Evolutionary conservation across 306 rosid genomes (phyloP), one percentile per base, ranked within the genome.

Genomic region (Mimosa pudica): DNA sequence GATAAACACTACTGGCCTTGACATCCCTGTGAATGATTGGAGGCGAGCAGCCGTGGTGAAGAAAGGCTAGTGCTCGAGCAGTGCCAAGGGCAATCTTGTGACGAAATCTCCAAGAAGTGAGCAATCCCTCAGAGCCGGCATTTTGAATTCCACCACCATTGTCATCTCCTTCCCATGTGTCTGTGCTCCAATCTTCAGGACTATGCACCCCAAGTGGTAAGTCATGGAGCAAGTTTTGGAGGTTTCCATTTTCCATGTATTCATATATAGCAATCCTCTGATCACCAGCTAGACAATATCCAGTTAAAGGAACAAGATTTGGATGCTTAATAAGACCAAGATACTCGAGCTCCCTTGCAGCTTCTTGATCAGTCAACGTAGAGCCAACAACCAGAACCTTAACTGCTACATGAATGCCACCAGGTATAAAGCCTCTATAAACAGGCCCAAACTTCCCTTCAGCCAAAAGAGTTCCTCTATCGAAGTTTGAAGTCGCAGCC

Each of bases 401-500:
- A 63, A 96, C 98, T 13, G 99, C 99, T 20, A 93, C 98, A 83
- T 96, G 98, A 71, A 91, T 90, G 6, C 97, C 98, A 65, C 99
- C 94, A 17, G 93, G 98, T 8, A 96, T 88, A 81, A 96, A 96
- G 17, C 99, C 97, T 71, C 98, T 87, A 42, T 96, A 96, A 57
- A 96, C 99, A n/a, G 99, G 99, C 2, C 99, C 99, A 55, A 93
- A 96, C 82, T 96, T 96, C 32, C 99, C 99, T 79, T 96, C 99
- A 41, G 99, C 98, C 85, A 96, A 83, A 79, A 96, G 96, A 71
- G 94, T 96, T 13, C 94, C 98, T 4, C 99, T 75, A 45, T 96
- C 98, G 11, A 96, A 96, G 83, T 91, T 93, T 12, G 97, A 96
- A 41, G 99, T 96, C 32, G 99, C 98, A 73, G 97, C 82, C 70